These are phyloP conservation scores for Cladosporium sp. DNA, from an alignment of 2,329 filamentous ascomycete genomes.

Conservation along the genomic window DNA sequence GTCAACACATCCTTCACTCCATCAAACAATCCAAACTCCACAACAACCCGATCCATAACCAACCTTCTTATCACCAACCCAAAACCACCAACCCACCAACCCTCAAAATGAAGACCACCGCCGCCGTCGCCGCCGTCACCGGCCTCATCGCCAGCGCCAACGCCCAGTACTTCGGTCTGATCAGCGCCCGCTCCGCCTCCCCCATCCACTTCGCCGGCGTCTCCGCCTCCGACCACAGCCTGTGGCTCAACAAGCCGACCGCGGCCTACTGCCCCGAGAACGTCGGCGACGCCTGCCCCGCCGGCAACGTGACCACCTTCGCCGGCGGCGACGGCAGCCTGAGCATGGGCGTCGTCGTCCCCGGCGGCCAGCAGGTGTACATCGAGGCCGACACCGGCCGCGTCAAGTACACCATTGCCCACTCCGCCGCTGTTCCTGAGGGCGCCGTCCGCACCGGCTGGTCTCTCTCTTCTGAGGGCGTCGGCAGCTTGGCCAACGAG, in stretches of 20 bases:
- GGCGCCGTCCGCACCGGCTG: constrained; percentile 26
- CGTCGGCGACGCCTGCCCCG: constrained; percentile 22
- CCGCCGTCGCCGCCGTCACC: constrained; percentile 14
- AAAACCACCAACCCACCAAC: background rate
- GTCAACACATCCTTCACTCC: background rate
- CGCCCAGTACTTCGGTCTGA: constrained; percentile 25
- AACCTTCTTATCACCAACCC: background rate
- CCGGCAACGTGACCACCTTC: constrained; percentile 19
- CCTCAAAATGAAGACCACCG: constrained; percentile 23
- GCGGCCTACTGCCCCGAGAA: constrained; percentile 28
- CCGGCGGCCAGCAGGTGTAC: constrained; percentile 30
- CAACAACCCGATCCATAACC: background rate
- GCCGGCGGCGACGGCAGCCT: constrained; percentile 15
- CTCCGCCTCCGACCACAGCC: constrained; percentile 20
- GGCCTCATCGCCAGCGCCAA: constrained; percentile 17
- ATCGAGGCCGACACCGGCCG: constrained; percentile 26
- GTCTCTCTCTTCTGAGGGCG: constrained; percentile 13
- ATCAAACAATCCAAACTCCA: background rate
- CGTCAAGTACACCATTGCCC: constrained; percentile 28
- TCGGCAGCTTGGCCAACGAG: constrained; percentile 19
- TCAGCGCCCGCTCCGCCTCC: constrained; percentile 23
- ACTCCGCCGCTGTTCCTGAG: constrained; percentile 24
- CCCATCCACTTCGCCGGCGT: constrained; percentile 26
- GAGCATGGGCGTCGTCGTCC: constrained; percentile 23
- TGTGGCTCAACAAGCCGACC: constrained; percentile 29